Conservation (phyloP, 441 rosid species). For the Populus hybrid region DNA sequence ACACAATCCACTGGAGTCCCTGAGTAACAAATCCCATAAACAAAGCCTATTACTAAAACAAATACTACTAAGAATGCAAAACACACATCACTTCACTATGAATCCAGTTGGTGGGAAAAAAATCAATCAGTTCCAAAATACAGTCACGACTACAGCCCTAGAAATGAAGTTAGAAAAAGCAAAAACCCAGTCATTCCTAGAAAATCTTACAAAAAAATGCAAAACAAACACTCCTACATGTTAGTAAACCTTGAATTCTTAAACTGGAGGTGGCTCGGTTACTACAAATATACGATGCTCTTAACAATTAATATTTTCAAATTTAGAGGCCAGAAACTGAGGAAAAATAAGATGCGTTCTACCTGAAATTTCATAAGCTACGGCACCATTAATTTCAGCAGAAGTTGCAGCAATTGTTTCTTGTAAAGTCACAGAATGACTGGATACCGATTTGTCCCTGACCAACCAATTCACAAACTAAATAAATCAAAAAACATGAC, state of each 20-base stretch:
- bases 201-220: neutral
- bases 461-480: conserved; percentile 36
- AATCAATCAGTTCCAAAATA: neutral
- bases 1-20: conserved; percentile 99
- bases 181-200: neutral
- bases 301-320: neutral
- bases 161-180: neutral
- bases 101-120: neutral
- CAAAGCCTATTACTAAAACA: conserved; percentile 19
- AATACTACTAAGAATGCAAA: neutral
- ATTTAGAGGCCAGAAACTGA: neutral
- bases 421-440: conserved; percentile 73
- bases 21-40: conserved; percentile 36
- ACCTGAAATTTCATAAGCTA: conserved; percentile 91
- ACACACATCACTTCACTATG: neutral
- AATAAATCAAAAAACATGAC: conserved; percentile 19
- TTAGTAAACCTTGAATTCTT: neutral
- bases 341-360: conserved; percentile 11
- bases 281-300: neutral
- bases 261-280: neutral
- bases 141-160: neutral
- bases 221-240: neutral
- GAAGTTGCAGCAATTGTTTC: conserved; percentile 82
- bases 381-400: conserved; percentile 58
- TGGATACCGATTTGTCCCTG: conserved; percentile 79